phyloP scores from a whole-genome alignment of 2,329 filamentous ascomycete genomes.

The Chaetomium olivaceum region DNA sequence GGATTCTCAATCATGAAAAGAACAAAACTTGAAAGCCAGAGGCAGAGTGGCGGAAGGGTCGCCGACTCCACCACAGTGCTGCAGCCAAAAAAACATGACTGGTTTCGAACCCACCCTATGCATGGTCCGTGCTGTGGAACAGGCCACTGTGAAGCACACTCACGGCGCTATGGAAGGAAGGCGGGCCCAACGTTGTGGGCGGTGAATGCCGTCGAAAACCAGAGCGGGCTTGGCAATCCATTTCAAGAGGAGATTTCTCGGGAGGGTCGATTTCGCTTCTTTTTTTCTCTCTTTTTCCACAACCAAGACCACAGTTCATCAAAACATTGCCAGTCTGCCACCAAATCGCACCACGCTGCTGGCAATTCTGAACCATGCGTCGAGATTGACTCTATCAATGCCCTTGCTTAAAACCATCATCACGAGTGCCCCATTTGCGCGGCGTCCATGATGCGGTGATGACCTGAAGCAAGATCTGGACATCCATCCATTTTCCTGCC shows the following conservation, averaged over 20 bases:
- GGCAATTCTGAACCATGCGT: constrained; percentile 56
- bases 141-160: constrained; percentile 14
- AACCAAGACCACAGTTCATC: constrained; percentile 39
- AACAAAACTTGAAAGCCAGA: constrained; percentile 33
- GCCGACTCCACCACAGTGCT: constrained; percentile 23
- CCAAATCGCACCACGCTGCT: constrained; percentile 43
- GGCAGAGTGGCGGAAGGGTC: constrained; percentile 34
- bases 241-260: constrained; percentile 26
- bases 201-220: constrained; percentile 30
- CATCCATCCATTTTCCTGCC: constrained; percentile 41
- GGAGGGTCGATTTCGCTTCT: constrained; percentile 11
- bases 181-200: constrained; percentile 30
- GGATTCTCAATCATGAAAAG: constrained; percentile 30
- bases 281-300: constrained; percentile 28
- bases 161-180: neutral
- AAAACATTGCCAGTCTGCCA: constrained; percentile 43
- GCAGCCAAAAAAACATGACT: constrained; percentile 27
- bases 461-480: constrained; percentile 64
- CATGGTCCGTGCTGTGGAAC: constrained; percentile 22
- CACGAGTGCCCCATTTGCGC: constrained; percentile 64
- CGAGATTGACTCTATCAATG: constrained; percentile 54
- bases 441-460: constrained; percentile 68
- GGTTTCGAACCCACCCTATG: constrained; percentile 10
- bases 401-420: constrained; percentile 69
- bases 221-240: constrained; percentile 3